Evolutionary conservation across 208 protist genomes (phyloP), one percentile per base, ranked within the genome.

Genomic region (Trypanosoma grayi): DNA sequence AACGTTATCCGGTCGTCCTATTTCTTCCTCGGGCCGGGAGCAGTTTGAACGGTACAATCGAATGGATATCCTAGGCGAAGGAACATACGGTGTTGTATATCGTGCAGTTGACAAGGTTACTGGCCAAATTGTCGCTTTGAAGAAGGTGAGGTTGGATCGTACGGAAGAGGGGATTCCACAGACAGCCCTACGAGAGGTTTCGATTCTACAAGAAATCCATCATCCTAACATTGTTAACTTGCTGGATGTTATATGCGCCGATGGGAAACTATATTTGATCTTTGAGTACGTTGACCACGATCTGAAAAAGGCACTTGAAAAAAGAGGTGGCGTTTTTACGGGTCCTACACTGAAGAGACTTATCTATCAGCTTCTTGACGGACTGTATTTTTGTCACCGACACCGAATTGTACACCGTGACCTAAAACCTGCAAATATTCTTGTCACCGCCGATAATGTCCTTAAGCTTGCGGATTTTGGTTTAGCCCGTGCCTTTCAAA

Each of bases 151-250:
- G 25, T 68, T 99, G 1, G 97, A 99, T 59, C 81, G 90, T 22
- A 97, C 97, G n/a, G 98, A 99, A 52, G 98, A 99, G 50, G 98
- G 98, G 10, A 97, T 99, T 47, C 98, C 98, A 6, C 85, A 91
- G 18, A 99, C 98, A 7, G 94, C 98, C 5, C 94, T 99, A 44
- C 81, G 98, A 36, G 98, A 99, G 74, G 98, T 99, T 18, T 98
- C 97, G 2, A 84, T 99, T 16, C 77, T 99, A 28, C 97, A 99
- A 58, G 95, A 99, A 74, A 72, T 99, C 28, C 81, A 98, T 45
- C 98, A 99, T 60, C 85, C 92, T 0, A 99, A 99, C 63, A 98
- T 99, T 73, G 96, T 99, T 14, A 90, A 90, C 62, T 78, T 97
- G 6, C 64, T 94, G 14, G 90, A 97, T 65, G 90, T 97, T 16